A percentile compares a stretch with the other conserved stretches of the same genome.
phyloP scores from a whole-genome alignment of 2,329 filamentous ascomycete species.

The Nemania sp. region DNA sequence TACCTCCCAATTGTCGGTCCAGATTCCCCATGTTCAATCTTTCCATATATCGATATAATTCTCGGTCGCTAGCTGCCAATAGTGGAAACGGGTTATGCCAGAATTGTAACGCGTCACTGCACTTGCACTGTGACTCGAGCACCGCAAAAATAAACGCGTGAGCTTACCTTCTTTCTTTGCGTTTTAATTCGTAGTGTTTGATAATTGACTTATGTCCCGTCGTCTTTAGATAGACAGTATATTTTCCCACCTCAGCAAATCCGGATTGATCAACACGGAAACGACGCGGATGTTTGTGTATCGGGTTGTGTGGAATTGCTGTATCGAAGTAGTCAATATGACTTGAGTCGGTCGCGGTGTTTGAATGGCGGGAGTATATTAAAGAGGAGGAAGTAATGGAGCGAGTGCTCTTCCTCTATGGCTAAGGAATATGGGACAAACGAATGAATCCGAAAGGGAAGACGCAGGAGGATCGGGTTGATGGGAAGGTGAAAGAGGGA shows the following conservation, averaged over 20 bases:
- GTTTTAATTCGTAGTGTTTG: background rate
- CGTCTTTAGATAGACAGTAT: constrained; percentile 1
- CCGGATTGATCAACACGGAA: constrained; percentile 2
- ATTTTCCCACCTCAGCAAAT: constrained; percentile 3
- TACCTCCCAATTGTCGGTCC: background rate
- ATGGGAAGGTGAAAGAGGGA: constrained; percentile 42
- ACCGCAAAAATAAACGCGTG: background rate
- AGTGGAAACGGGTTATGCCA: background rate
- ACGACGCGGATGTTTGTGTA: background rate
- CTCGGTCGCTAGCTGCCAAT: background rate
- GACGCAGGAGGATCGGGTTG: constrained; percentile 44
- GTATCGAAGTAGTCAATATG: constrained; percentile 21
- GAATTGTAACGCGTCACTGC: background rate
- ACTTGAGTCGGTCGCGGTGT: constrained; percentile 32
- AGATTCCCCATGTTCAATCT: background rate
- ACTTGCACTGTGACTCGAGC: background rate
- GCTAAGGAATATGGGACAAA: constrained; percentile 53
- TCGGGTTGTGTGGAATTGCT: constrained; percentile 25
- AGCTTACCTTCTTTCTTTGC: constrained; percentile 21
- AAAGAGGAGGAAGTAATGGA: constrained; percentile 53
- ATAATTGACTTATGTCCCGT: background rate
- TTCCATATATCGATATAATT: background rate
- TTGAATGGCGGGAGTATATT: constrained; percentile 44
- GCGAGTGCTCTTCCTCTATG: constrained; percentile 53
- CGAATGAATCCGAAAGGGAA: constrained; percentile 55